These are phyloP conservation scores for Diaporthe eres DNA, from an alignment of 2,329 filamentous ascomycete species.

Conservation along the genomic window DNA sequence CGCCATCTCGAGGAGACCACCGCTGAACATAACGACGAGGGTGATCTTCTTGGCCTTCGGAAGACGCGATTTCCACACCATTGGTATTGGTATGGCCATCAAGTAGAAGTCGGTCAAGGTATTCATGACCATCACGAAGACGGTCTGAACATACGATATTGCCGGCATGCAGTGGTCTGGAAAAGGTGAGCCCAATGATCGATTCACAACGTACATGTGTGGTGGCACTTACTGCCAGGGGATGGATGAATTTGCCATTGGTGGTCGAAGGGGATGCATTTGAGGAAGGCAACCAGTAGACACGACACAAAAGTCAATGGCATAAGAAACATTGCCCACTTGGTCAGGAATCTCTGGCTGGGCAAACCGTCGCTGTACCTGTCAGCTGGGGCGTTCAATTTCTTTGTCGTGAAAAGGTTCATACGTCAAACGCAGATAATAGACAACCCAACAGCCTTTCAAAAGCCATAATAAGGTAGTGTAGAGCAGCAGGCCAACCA, in stretches of 20 bases:
- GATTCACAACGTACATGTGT: too few relatives aligned
- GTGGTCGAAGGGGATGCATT: constrained; percentile 58
- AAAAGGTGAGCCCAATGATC: not conserved
- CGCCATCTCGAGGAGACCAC: constrained; percentile 64
- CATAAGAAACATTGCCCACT: constrained; percentile 58
- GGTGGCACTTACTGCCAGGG: constrained; percentile 59
- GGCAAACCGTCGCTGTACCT: constrained; percentile 55
- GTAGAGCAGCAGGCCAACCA: constrained; percentile 67
- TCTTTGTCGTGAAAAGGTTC: not conserved
- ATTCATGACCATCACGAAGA: constrained; percentile 62
- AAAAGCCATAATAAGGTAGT: constrained; percentile 64
- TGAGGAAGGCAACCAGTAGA: constrained; percentile 59
- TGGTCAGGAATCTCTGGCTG: constrained; percentile 55
- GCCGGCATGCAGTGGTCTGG: constrained; percentile 59
- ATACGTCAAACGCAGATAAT: constrained; percentile 65
- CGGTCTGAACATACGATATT: constrained; percentile 60
- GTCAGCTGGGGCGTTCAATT: not conserved
- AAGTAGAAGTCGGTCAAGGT: constrained; percentile 63
- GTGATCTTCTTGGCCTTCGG: constrained; percentile 57
- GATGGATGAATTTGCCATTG: constrained; percentile 66
- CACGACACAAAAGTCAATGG: constrained; percentile 59
- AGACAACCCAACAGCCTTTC: constrained; percentile 66
- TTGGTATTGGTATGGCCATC: constrained; percentile 63
- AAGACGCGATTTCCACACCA: constrained; percentile 62
- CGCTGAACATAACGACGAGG: constrained; percentile 63